These are phyloP conservation scores for Amanita exitialis DNA, from an alignment of 768 basidiomycete species.

Conservation along the genomic window DNA sequence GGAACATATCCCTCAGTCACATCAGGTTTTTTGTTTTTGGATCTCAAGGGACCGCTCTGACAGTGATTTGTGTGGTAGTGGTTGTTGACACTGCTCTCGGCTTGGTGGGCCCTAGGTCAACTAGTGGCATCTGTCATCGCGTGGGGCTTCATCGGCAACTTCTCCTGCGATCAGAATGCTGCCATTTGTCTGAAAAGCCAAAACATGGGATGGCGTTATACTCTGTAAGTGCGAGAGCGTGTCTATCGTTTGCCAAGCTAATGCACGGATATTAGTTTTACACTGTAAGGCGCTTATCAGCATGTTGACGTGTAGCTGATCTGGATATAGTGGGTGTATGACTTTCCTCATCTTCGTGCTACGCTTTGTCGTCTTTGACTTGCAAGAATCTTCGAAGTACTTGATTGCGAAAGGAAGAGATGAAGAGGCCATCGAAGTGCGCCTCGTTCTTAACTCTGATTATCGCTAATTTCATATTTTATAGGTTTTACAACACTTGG, in stretches of 20 bases:
- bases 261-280: conserved; percentile 18
- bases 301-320: background rate
- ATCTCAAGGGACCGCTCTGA: background rate
- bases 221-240: conserved; percentile 22
- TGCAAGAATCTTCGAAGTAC: conserved; percentile 57
- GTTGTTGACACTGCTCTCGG: conserved; percentile 45
- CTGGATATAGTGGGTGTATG: conserved; percentile 26
- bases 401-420: conserved; percentile 48
- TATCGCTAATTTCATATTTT: background rate
- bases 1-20: conserved; percentile 31
- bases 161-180: conserved; percentile 33
- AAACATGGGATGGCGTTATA: conserved; percentile 58
- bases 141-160: conserved; percentile 47
- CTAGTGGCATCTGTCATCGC: conserved; percentile 40
- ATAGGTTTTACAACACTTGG: conserved; percentile 39
- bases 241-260: background rate
- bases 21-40: conserved; percentile 21
- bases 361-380: conserved; percentile 46
- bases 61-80: conserved; percentile 20
- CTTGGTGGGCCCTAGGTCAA: conserved; percentile 44
- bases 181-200: conserved; percentile 32
- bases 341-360: conserved; percentile 43
- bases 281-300: conserved; percentile 22
- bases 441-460: background rate
- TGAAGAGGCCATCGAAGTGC: conserved; percentile 39